These are phyloP conservation scores for Porogramme epimiltina DNA, from an alignment of 1,284 basidiomycete genomes.

Conservation along the genomic window DNA sequence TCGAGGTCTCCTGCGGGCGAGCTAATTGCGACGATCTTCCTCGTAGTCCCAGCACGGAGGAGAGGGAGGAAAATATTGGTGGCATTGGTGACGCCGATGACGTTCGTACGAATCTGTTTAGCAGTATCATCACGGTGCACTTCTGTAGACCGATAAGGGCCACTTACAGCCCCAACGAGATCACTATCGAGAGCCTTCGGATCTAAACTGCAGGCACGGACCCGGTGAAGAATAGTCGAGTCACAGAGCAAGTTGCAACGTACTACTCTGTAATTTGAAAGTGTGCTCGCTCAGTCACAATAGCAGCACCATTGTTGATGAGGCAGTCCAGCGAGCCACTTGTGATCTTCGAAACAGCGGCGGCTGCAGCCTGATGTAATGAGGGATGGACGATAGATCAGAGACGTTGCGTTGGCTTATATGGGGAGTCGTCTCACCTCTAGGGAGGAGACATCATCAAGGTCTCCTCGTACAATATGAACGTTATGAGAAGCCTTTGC, in stretches of 20 bases:
- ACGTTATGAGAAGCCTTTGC: background rate
- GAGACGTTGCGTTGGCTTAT: slow-evolving; percentile 13
- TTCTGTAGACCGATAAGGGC: background rate
- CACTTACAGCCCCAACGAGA: slow-evolving; percentile 4
- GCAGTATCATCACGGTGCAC: background rate
- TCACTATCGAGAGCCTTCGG: slow-evolving; percentile 26
- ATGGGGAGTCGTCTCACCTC: slow-evolving; percentile 13
- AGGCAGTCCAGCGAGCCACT: background rate
- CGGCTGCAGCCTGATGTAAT: background rate
- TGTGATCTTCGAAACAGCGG: background rate
- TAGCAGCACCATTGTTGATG: background rate
- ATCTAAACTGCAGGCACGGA: slow-evolving; percentile 6
- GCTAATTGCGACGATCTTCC: slow-evolving; percentile 40
- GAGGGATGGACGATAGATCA: background rate
- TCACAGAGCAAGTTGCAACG: background rate
- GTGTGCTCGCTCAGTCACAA: background rate
- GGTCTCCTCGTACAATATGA: background rate
- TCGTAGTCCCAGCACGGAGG: slow-evolving; percentile 34
- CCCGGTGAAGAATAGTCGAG: too few relatives aligned
- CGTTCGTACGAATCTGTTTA: slow-evolving; percentile 35
- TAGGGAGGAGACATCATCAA: background rate
- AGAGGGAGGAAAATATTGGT: slow-evolving; percentile 41
- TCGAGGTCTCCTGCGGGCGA: slow-evolving; percentile 34
- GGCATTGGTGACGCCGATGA: slow-evolving; percentile 38
- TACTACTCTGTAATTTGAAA: too few relatives aligned